These are phyloP conservation scores for Pseudogymnoascus sp. DNA, from an alignment of 2,329 filamentous ascomycete genomes.

Conservation along the genomic window DNA sequence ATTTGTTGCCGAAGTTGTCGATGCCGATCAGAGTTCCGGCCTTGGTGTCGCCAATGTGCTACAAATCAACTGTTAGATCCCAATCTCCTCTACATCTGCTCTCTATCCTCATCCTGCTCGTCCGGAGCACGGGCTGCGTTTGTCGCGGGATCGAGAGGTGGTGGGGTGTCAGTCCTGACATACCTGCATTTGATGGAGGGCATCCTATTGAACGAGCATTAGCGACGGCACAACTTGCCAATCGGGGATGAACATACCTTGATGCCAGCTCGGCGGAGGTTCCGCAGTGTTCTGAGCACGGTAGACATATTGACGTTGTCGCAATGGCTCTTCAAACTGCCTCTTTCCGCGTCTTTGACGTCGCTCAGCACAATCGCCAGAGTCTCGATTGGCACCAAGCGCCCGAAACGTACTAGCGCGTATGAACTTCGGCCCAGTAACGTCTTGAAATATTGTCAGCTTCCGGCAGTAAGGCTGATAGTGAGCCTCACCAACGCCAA, in stretches of 20 bases:
- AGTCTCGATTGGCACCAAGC: neutral
- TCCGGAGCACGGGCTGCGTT: neutral
- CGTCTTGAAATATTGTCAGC: neutral
- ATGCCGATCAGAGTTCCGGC: conserved; percentile 74
- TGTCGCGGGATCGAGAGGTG: conserved; percentile 10
- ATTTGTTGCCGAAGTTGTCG: conserved; percentile 96
- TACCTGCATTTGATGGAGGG: conserved; percentile 88
- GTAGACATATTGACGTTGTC: conserved; percentile 69
- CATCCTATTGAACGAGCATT: conserved; percentile 54
- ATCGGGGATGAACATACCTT: conserved; percentile 52
- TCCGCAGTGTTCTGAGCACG: conserved; percentile 73
- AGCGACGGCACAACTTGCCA: conserved; percentile 16
- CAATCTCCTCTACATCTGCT: neutral
- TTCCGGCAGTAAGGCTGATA: neutral
- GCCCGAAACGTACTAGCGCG: conserved; percentile 3
- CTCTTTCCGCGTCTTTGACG: neutral
- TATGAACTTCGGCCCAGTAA: neutral
- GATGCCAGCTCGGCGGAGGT: conserved; percentile 78
- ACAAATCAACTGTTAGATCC: neutral
- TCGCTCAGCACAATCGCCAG: neutral
- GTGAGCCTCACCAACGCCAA: neutral
- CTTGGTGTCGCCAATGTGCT: conserved; percentile 79
- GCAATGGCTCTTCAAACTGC: conserved; percentile 14
- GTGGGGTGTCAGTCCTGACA: conserved; percentile 33
- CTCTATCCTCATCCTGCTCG: conserved; percentile 39